Percentiles rank a stretch among this genome's conserved stretches.
phyloP scores from a whole-genome alignment of 1,139 yeast species.

The Yamadazyma diddensiae region DNA sequence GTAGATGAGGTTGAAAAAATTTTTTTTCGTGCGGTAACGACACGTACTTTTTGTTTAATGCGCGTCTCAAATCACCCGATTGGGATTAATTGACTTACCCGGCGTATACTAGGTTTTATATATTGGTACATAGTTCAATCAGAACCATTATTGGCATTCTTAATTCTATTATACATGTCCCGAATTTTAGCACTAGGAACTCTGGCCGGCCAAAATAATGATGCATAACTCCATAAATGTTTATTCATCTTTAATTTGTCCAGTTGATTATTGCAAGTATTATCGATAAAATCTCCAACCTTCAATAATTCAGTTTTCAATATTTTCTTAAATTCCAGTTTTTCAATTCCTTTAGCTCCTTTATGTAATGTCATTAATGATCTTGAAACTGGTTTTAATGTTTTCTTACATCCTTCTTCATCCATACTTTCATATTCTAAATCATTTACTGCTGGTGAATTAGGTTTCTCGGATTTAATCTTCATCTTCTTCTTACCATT shows the following conservation, averaged over 20 bases:
- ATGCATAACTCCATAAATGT: conserved; percentile 90
- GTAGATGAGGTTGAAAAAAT: conserved; percentile 8
- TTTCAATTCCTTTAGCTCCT: conserved; percentile 79
- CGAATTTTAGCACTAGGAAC: conserved; percentile 80
- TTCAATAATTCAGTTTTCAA: conserved; percentile 69
- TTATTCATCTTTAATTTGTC: conserved; percentile 43
- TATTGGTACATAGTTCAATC: not conserved
- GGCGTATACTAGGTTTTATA: conserved; percentile 1
- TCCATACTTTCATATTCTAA: conserved; percentile 82
- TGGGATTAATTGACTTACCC: not conserved
- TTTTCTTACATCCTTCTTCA: conserved; percentile 62
- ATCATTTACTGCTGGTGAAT: conserved; percentile 25
- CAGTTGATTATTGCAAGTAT: conserved; percentile 2
- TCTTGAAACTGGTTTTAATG: conserved; percentile 69
- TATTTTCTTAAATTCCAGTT: conserved; percentile 78
- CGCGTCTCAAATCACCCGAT: too few species aligned
- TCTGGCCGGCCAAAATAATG: conserved; percentile 89
- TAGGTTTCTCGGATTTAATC: conserved; percentile 17
- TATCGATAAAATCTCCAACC: conserved; percentile 71
- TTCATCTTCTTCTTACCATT: conserved; percentile 11
- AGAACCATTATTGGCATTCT: conserved; percentile 14
- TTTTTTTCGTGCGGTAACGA: conserved; percentile 3
- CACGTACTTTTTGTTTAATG: too few species aligned
- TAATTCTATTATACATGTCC: conserved; percentile 78
- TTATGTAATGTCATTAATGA: conserved; percentile 73